Conservation (phyloP, 805 yeast genomes). For the Wickerhamomyces subpelliculosus region DNA sequence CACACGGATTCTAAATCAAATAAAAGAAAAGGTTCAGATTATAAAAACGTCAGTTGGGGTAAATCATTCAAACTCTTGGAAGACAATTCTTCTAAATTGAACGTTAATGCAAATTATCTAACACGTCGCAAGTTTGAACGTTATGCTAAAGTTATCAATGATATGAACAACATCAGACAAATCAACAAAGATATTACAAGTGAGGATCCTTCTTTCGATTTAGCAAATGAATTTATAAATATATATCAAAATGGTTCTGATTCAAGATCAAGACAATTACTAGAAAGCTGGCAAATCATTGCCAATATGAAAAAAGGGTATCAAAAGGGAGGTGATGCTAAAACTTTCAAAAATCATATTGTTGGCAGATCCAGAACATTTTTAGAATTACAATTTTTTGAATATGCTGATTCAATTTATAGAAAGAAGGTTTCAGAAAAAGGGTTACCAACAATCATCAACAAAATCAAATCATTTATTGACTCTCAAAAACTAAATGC, state of each 20-base stretch:
- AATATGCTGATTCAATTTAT: slow-evolving; percentile 62
- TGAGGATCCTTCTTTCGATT: slow-evolving; percentile 35
- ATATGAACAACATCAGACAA: slow-evolving; percentile 65
- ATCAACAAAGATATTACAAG: slow-evolving; percentile 18
- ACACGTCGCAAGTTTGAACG: slow-evolving; percentile 56
- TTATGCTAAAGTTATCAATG: slow-evolving; percentile 65
- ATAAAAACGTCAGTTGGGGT: slow-evolving; percentile 22
- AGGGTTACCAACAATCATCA: slow-evolving; percentile 66
- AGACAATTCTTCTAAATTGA: slow-evolving; percentile 28
- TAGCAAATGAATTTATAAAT: slow-evolving; percentile 54
- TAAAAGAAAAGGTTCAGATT: slow-evolving; percentile 8
- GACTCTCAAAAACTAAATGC: slow-evolving; percentile 37
- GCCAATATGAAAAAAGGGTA: slow-evolving; percentile 28
- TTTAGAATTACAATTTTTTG: slow-evolving; percentile 73
- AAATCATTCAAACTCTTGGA: slow-evolving; percentile 22
- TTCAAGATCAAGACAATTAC: slow-evolving; percentile 59
- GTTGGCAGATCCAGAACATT: slow-evolving; percentile 49
- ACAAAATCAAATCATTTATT: slow-evolving; percentile 61
- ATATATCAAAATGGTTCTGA: slow-evolving; percentile 53
- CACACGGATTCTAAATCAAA: slow-evolving; percentile 7
- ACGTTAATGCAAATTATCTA: slow-evolving; percentile 35
- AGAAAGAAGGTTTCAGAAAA: slow-evolving; percentile 45
- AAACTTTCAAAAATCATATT: slow-evolving; percentile 28
- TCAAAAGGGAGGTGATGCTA: slow-evolving; percentile 12
- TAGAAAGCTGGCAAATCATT: slow-evolving; percentile 69